Percentiles rank a stretch among this genome's conserved stretches.
Evolutionary conservation across 192 early-diverging fungal genomes (phyloP).

Genomic region (Rhizoclosmatium sp.): DNA sequence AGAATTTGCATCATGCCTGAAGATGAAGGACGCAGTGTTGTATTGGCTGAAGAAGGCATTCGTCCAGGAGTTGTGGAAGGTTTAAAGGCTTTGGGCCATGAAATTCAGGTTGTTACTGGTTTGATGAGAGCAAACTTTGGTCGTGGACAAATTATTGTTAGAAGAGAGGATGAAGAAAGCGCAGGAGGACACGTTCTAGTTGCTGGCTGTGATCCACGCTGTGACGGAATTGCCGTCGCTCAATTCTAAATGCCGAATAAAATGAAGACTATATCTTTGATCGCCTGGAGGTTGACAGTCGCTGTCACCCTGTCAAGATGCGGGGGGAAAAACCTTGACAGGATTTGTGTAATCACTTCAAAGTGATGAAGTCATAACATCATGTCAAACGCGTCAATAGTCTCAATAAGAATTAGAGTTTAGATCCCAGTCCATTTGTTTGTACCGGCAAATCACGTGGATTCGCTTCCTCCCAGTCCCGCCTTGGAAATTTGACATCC

Average conservation of each 20-base stretch:
- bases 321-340: too few species aligned
- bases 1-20: constrained; percentile 68
- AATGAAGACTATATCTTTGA: too few species aligned
- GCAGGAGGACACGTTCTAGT: constrained; percentile 24
- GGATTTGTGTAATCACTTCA: too few species aligned
- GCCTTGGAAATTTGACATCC: too few species aligned
- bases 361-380: too few species aligned
- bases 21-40: constrained; percentile 27
- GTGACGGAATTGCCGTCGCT: constrained; percentile 39
- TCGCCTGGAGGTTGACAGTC: too few species aligned
- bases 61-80: constrained; percentile 41
- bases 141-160: constrained; percentile 75
- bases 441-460: too few species aligned
- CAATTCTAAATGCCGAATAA: neutral
- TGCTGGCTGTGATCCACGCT: constrained; percentile 45
- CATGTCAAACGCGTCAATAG: too few species aligned
- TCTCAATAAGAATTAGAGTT: too few species aligned
- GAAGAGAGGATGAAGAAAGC: constrained; percentile 25
- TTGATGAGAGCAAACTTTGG: constrained; percentile 68
- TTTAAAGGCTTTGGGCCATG: constrained; percentile 68
- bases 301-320: too few species aligned
- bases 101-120: constrained; percentile 52
- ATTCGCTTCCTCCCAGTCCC: too few species aligned
- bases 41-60: constrained; percentile 75
- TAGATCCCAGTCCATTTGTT: too few species aligned